Evolutionary conservation across 129 eudicot genomes (phyloP).

Genomic region (Saussurea involucrata): DNA sequence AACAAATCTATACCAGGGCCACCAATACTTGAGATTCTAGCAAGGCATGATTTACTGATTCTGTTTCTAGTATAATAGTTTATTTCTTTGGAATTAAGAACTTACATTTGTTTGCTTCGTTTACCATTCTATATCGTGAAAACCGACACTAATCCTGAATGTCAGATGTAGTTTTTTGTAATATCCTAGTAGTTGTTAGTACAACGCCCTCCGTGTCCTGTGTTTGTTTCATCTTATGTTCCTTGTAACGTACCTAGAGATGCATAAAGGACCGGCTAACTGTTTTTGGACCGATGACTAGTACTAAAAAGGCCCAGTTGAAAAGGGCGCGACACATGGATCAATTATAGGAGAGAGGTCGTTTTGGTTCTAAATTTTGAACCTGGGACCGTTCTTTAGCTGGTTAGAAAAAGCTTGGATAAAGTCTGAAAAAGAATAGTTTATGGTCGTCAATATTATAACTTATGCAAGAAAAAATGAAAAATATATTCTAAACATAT

Average conservation of each 20-base stretch:
- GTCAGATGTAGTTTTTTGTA: neutral
- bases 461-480: no score
- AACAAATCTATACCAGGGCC: slow-evolving; percentile 69
- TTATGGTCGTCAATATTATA: no score
- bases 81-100: slow-evolving; percentile 5
- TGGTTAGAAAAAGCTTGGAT: no score
- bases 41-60: slow-evolving; percentile 13
- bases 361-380: neutral
- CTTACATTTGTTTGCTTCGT: neutral
- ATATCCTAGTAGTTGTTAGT: neutral
- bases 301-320: neutral
- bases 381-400: no score
- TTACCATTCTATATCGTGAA: neutral
- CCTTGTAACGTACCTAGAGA: neutral
- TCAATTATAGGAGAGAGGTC: no score
- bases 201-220: neutral
- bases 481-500: no score
- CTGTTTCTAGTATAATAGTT: neutral
- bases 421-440: no score
- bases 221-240: neutral
- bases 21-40: slow-evolving; percentile 41
- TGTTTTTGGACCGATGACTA: neutral
- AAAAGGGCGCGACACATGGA: no score
- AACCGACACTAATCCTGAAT: neutral
- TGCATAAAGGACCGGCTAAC: neutral